These are phyloP conservation scores for Phytophthora parvispora DNA, from an alignment of 352 stramenopile species.

Conservation along the genomic window DNA sequence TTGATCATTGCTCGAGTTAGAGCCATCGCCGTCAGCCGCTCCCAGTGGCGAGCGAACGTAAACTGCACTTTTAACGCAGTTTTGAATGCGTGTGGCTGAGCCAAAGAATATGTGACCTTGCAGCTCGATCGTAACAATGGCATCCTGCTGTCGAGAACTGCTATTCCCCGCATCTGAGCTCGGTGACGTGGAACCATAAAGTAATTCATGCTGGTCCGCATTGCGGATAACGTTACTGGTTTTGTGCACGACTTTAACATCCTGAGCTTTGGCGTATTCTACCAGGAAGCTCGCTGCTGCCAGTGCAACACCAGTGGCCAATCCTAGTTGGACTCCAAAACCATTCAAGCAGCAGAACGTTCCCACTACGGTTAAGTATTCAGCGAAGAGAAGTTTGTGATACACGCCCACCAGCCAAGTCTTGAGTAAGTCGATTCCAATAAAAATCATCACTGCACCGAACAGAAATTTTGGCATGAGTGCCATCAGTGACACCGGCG, in stretches of 20 bases:
- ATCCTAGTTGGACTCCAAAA: slow-evolving; percentile 93
- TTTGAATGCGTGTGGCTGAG: slow-evolving; percentile 75
- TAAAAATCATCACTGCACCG: slow-evolving; percentile 97
- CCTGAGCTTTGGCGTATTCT: slow-evolving; percentile 74
- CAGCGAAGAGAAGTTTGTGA: slow-evolving; percentile 68
- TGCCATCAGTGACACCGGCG: slow-evolving; percentile 92
- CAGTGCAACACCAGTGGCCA: slow-evolving; percentile 52
- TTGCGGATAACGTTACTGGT: slow-evolving; percentile 77
- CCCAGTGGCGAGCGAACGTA: slow-evolving; percentile 39
- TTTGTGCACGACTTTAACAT: slow-evolving; percentile 65
- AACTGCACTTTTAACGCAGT: slow-evolving; percentile 72
- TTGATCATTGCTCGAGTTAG: neutral
- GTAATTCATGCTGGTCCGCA: slow-evolving; percentile 63
- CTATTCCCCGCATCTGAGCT: slow-evolving; percentile 13
- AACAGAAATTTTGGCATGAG: slow-evolving; percentile 98
- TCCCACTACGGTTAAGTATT: slow-evolving; percentile 93
- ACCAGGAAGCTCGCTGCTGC: slow-evolving; percentile 88
- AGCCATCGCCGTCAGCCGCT: neutral
- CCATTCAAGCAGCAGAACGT: slow-evolving; percentile 95
- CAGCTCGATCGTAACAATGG: slow-evolving; percentile 74
- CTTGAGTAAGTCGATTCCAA: slow-evolving; percentile 96
- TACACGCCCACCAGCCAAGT: slow-evolving; percentile 75
- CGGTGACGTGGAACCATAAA: slow-evolving; percentile 39
- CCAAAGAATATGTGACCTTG: slow-evolving; percentile 87
- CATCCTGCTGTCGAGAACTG: slow-evolving; percentile 45